Evolutionary conservation across 2,329 filamentous ascomycete genomes (phyloP).

Genomic region (Neofusicoccum sp.): DNA sequence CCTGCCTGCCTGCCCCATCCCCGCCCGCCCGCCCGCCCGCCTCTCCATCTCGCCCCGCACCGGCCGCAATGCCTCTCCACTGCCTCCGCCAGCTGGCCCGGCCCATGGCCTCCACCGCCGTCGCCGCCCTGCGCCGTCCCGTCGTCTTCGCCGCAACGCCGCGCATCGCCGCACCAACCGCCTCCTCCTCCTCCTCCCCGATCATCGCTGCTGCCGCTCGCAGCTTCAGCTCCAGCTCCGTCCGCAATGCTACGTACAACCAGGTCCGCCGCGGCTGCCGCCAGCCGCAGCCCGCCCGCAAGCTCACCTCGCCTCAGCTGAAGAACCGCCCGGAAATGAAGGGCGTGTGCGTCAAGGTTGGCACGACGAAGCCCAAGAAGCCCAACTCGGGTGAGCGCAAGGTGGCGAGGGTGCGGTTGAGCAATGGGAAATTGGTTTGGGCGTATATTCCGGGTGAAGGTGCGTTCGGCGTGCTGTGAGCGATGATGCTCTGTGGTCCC

Average conservation of each 20-base stretch:
- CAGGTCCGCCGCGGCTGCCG: slow-evolving; percentile 68
- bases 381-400: slow-evolving; percentile 97
- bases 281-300: slow-evolving; percentile 73
- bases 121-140: not conserved
- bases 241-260: slow-evolving; percentile 47
- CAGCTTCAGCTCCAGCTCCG: slow-evolving; percentile 39
- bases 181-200: not conserved
- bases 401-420: slow-evolving; percentile 86
- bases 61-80: slow-evolving; percentile 13
- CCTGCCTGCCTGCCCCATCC: too few relatives aligned
- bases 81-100: slow-evolving; percentile 13
- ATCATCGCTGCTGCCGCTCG: slow-evolving; percentile 25
- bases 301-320: slow-evolving; percentile 84
- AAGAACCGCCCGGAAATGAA: slow-evolving; percentile 77
- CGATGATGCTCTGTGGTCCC: slow-evolving; percentile 13
- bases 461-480: slow-evolving; percentile 30
- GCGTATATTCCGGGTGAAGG: slow-evolving; percentile 95
- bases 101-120: not conserved
- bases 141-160: not conserved
- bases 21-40: not conserved
- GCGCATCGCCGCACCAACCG: slow-evolving; percentile 10
- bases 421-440: slow-evolving; percentile 81
- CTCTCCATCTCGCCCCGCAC: not conserved
- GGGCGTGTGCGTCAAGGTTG: slow-evolving; percentile 93
- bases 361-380: slow-evolving; percentile 94